Conservation (phyloP, 176 grass and related monocot genomes). For the Rhynchospora breviuscula region DNA sequence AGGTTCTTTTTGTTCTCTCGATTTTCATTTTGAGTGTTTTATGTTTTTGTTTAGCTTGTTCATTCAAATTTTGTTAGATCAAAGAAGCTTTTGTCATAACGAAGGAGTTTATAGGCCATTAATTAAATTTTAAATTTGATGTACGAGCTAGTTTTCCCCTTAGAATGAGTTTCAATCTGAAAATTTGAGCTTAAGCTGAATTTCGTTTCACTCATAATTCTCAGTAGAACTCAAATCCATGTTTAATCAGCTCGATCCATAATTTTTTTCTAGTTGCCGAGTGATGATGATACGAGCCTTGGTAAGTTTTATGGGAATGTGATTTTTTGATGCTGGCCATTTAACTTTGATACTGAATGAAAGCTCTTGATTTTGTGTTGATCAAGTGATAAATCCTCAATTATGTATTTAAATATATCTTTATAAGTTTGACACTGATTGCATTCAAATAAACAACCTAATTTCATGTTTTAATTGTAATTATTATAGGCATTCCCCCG, state of each 20-base stretch:
- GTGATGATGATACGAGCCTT: too few species aligned
- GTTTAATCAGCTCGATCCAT: not conserved
- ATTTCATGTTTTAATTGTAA: not conserved
- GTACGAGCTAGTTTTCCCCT: too few species aligned
- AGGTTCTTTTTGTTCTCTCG: conserved; percentile 25
- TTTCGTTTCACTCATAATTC: too few species aligned
- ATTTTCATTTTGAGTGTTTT: not conserved
- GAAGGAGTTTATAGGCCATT: too few species aligned
- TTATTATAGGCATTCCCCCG: conserved; percentile 58
- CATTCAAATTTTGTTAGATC: too few species aligned
- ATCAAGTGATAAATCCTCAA: not conserved
- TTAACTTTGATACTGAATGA: not conserved
- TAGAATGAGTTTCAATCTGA: too few species aligned
- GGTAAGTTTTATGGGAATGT: not conserved
- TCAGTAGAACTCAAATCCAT: not conserved
- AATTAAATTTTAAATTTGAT: too few species aligned
- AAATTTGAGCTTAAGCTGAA: too few species aligned
- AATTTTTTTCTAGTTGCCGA: too few species aligned
- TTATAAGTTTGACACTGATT: not conserved
- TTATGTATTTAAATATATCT: not conserved
- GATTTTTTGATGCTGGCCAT: not conserved
- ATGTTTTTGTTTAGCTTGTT: not conserved
- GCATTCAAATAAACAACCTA: not conserved
- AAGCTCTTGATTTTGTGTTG: not conserved
- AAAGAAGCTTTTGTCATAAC: too few species aligned